phyloP scores from a whole-genome alignment of 2,329 filamentous ascomycete genomes.

The Colletotrichum liaoningense region DNA sequence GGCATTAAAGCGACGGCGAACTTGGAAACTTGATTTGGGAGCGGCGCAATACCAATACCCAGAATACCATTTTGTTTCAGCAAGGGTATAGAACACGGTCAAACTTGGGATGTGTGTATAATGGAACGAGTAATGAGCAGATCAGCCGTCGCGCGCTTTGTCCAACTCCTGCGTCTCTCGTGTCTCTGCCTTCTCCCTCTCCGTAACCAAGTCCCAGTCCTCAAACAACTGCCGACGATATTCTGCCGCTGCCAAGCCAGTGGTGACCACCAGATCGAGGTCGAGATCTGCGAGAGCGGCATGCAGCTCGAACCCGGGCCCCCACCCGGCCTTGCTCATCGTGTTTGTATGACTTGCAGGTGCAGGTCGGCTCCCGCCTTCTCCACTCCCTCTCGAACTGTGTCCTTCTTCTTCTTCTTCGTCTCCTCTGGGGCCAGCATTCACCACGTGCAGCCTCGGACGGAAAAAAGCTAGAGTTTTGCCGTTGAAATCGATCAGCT shows the following conservation, averaged over 20 bases:
- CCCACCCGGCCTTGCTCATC: background rate
- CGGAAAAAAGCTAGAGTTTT: constrained; percentile 19
- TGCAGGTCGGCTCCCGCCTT: background rate
- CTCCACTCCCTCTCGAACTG: background rate
- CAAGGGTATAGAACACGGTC: background rate
- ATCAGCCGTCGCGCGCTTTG: background rate
- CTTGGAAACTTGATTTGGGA: background rate
- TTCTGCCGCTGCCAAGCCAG: constrained; percentile 34
- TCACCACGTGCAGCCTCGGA: constrained; percentile 6
- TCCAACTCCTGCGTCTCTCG: background rate
- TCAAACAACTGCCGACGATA: constrained; percentile 30
- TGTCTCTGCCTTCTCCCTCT: background rate
- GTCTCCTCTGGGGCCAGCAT: background rate
- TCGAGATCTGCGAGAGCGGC: constrained; percentile 28
- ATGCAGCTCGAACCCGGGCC: constrained; percentile 30
- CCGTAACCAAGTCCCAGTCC: constrained; percentile 17
- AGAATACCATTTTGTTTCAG: constrained; percentile 16
- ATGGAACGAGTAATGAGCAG: constrained; percentile 17
- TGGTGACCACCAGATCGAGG: constrained; percentile 31
- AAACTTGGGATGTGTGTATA: background rate
- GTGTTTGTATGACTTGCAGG: background rate
- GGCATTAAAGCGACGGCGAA: constrained; percentile 18
- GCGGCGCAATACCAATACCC: background rate
- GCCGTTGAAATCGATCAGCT: constrained; percentile 34
- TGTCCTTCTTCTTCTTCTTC: background rate